phyloP scores from a whole-genome alignment of 1,139 yeast genomes.

The Debaryomycetaceae sp. region DNA sequence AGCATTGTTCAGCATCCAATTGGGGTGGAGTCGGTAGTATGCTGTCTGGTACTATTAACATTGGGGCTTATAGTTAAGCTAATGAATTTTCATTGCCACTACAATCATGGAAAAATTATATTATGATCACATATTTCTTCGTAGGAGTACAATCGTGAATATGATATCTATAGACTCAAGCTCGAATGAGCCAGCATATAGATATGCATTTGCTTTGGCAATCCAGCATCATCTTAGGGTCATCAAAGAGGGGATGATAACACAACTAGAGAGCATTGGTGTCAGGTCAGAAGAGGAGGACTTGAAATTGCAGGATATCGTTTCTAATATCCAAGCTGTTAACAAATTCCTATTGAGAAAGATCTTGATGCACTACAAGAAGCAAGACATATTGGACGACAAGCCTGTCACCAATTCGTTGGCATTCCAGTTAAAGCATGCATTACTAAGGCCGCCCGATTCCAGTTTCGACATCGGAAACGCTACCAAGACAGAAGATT shows the following conservation, averaged over 20 bases:
- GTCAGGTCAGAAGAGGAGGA: conserved; percentile 4
- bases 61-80: too few species aligned
- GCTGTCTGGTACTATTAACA: not conserved
- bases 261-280: conserved; percentile 1
- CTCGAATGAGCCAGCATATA: conserved; percentile 9
- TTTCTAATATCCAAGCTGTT: conserved; percentile 5
- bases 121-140: too few species aligned
- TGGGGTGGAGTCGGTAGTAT: not conserved
- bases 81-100: not conserved
- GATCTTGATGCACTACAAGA: conserved; percentile 5
- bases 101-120: not conserved
- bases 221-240: conserved; percentile 13
- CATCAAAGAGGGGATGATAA: conserved; percentile 2
- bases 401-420: conserved; percentile 5
- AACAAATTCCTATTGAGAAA: conserved; percentile 5
- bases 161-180: conserved; percentile 5
- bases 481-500: conserved; percentile 1
- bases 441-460: conserved; percentile 17
- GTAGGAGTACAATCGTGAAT: not conserved
- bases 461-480: conserved; percentile 7
- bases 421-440: conserved; percentile 6
- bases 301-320: conserved; percentile 5
- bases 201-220: conserved; percentile 20
- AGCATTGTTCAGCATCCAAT: conserved; percentile 22
- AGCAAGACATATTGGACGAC: conserved; percentile 3